Conservation (phyloP, 805 yeast genomes). For the Ogataea methylovora region DNA sequence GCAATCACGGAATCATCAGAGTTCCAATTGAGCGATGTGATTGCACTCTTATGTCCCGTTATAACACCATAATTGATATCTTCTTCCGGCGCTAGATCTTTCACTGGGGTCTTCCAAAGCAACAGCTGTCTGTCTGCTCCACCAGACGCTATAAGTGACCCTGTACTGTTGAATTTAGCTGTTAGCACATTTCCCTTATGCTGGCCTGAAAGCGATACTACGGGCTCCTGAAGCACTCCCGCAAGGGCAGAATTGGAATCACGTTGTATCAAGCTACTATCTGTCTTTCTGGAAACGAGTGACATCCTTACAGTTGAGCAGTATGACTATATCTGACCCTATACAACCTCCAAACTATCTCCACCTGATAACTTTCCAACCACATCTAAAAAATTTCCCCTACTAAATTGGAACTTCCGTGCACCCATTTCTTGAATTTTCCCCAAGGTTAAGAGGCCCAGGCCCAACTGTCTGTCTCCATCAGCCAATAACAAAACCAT, state of each 20-base stretch:
- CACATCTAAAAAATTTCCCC: too few species aligned
- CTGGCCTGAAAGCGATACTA: slow-evolving; percentile 35
- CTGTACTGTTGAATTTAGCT: slow-evolving; percentile 44
- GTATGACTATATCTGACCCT: too few species aligned
- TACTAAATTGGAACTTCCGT: too few species aligned
- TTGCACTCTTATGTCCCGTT: slow-evolving; percentile 56
- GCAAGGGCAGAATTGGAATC: too few species aligned
- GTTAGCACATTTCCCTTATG: slow-evolving; percentile 45
- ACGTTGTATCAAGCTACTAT: background rate
- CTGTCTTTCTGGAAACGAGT: background rate
- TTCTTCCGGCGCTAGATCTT: slow-evolving; percentile 1
- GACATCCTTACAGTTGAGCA: too few species aligned
- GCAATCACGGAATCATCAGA: slow-evolving; percentile 34
- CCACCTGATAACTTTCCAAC: too few species aligned
- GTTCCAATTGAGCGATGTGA: slow-evolving; percentile 53
- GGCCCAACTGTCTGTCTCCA: too few species aligned
- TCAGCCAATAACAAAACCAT: too few species aligned
- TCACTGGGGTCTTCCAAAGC: slow-evolving; percentile 20
- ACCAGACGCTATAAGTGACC: slow-evolving; percentile 50
- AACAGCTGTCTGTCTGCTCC: slow-evolving; percentile 47
- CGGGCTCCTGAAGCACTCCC: background rate
- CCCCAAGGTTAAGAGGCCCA: too few species aligned
- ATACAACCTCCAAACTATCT: too few species aligned
- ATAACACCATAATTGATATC: slow-evolving; percentile 36
- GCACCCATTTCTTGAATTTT: too few species aligned